Evolutionary conservation across 2,329 filamentous ascomycete genomes (phyloP), one percentile per base, ranked within the genome.

Genomic region (Cercospora zeina): DNA sequence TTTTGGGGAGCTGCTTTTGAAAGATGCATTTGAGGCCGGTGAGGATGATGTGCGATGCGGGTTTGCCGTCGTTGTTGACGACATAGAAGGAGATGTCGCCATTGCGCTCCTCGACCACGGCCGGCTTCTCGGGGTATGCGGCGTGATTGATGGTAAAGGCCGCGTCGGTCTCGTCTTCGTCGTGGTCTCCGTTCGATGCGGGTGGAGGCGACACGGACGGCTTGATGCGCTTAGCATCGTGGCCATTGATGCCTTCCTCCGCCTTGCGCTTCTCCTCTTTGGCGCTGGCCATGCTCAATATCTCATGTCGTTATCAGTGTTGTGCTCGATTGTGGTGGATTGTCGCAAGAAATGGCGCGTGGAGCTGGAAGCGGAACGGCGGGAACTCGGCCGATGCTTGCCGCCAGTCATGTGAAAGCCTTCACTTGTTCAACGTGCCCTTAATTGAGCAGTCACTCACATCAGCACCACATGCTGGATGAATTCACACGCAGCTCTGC

Each of bases 11-110:
- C 74, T 99, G 95, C 71, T 97, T 97, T 75, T 99, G 95, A 72
- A 99, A 97, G 67, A 99, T 96, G 74, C 93, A 96, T 75, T 97
- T 99, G 59, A 99, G 82, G 13, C 95, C 95, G 0, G 93, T 97
- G 62, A 99, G 82, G 70, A 99, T 96, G 73, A 97, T 96, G 68
- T 93, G 87, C 73, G 90, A 96, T 72, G 96, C 91, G 67, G 89
- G 85, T 37, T 87, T 83, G 71, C 90, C 89, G 73, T 99, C 95
- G 74, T 99, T 99, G 82, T 97, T 97, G 71, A 99, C 95, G 6
- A 97, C 95, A 53, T 93, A 88, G 76, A 97, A 97, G 76, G 97
- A 92, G 69, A 99, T 97, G 67, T 96, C 91, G 72, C 93, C 92
- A 73, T 88, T 90, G 71, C 92, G 89, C 77, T 99, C 95, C 79